phyloP scores from a whole-genome alignment of 2,329 filamentous ascomycete genomes.

The Lasiodiplodia sp. region DNA sequence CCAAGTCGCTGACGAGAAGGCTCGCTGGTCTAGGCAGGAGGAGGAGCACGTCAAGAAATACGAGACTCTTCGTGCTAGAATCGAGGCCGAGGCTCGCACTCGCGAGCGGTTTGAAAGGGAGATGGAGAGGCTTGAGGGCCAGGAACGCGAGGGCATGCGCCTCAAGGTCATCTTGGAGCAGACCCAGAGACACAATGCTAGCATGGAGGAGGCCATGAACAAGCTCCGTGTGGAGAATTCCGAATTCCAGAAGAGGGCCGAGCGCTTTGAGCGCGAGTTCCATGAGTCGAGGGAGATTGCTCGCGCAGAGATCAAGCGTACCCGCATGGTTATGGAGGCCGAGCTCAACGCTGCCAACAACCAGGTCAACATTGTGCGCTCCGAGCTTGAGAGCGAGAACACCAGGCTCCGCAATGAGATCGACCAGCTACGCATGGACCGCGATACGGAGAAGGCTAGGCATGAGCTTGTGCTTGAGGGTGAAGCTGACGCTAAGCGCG shows the following conservation, averaged over 20 bases:
- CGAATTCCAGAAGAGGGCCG: slow-evolving; percentile 72
- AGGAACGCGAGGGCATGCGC: slow-evolving; percentile 79
- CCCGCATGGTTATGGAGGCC: slow-evolving; percentile 77
- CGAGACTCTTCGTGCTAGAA: slow-evolving; percentile 62
- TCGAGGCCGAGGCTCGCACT: slow-evolving; percentile 54
- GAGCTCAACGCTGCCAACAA: slow-evolving; percentile 85
- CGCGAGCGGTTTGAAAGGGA: slow-evolving; percentile 55
- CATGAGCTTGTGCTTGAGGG: slow-evolving; percentile 87
- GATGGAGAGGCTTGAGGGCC: slow-evolving; percentile 52
- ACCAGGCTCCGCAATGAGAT: slow-evolving; percentile 75
- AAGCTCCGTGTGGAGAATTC: slow-evolving; percentile 70
- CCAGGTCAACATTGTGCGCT: slow-evolving; percentile 82
- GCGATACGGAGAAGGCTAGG: slow-evolving; percentile 79
- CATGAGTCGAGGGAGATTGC: slow-evolving; percentile 83
- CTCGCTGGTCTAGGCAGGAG: slow-evolving; percentile 74
- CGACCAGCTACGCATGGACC: slow-evolving; percentile 78
- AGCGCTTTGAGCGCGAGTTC: slow-evolving; percentile 80
- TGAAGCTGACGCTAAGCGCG: slow-evolving; percentile 71
- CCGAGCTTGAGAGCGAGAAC: slow-evolving; percentile 82
- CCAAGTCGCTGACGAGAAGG: slow-evolving; percentile 84
- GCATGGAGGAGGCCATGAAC: slow-evolving; percentile 66
- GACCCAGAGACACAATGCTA: slow-evolving; percentile 65
- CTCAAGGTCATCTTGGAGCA: slow-evolving; percentile 76
- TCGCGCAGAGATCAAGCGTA: slow-evolving; percentile 80
- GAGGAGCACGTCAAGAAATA: slow-evolving; percentile 63